Percentiles rank a stretch among this genome's conserved stretches.
Evolutionary conservation across 1,284 basidiomycete species (phyloP).

Genomic region (Fomitopsis pinicola): DNA sequence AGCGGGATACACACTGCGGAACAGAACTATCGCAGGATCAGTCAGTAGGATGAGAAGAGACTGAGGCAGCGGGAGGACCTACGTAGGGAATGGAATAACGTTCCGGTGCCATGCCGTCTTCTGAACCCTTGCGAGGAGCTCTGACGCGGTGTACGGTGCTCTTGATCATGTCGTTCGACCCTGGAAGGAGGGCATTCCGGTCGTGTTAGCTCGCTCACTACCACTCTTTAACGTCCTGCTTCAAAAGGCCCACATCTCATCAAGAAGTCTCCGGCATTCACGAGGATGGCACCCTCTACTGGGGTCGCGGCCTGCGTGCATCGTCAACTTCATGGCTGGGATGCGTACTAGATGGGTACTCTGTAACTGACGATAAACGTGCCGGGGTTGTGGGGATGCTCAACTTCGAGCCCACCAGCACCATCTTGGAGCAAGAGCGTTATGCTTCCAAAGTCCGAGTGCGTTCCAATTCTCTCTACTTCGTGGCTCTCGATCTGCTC

Average conservation of each 20-base stretch:
- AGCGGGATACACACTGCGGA: conserved; percentile 27
- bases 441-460: conserved; percentile 56
- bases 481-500: conserved; percentile 34
- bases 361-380: conserved; percentile 33
- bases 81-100: conserved; percentile 59
- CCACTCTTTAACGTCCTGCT: neutral
- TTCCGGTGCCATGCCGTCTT: conserved; percentile 37
- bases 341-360: neutral
- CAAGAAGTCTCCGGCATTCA: conserved; percentile 60
- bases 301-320: conserved; percentile 39
- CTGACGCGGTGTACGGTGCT: conserved; percentile 59
- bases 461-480: conserved; percentile 47
- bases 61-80: neutral
- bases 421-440: conserved; percentile 58
- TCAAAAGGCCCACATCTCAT: conserved; percentile 39
- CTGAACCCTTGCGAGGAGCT: conserved; percentile 31
- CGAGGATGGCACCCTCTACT: conserved; percentile 46
- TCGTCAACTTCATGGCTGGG: neutral
- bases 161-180: conserved; percentile 57
- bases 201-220: too few relatives aligned
- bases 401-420: conserved; percentile 57
- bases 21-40: conserved; percentile 34
- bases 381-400: conserved; percentile 44
- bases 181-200: conserved; percentile 19
- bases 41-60: neutral